Evolutionary conservation across 352 stramenopile species (phyloP).

Genomic region (Phytophthora citrophthora): DNA sequence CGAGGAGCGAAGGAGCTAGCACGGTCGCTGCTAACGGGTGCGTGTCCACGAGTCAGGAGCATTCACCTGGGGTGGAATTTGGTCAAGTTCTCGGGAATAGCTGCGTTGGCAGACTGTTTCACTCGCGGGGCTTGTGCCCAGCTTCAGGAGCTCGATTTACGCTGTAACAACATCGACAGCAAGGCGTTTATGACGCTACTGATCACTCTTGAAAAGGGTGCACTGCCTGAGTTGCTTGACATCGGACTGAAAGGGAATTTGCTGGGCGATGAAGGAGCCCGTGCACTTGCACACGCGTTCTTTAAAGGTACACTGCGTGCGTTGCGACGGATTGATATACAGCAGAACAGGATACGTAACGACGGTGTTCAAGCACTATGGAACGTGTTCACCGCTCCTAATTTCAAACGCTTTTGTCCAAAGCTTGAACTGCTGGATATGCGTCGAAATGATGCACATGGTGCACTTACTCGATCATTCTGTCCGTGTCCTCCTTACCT

Average conservation of each 20-base stretch:
- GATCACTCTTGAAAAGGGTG: slow-evolving; percentile 50
- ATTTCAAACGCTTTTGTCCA: slow-evolving; percentile 54
- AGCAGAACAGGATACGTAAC: slow-evolving; percentile 73
- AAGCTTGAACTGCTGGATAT: slow-evolving; percentile 73
- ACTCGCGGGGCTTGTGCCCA: slow-evolving; percentile 57
- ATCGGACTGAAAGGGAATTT: slow-evolving; percentile 65
- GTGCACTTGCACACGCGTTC: slow-evolving; percentile 60
- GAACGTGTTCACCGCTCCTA: slow-evolving; percentile 70
- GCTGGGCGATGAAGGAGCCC: slow-evolving; percentile 64
- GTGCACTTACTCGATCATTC: slow-evolving; percentile 55
- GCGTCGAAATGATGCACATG: slow-evolving; percentile 63
- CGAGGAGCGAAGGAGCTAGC: slow-evolving; percentile 61
- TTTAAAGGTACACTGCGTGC: slow-evolving; percentile 52
- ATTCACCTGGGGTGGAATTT: slow-evolving; percentile 75
- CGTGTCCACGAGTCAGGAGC: slow-evolving; percentile 61
- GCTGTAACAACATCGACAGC: slow-evolving; percentile 67
- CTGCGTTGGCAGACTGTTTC: slow-evolving; percentile 61
- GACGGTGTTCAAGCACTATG: slow-evolving; percentile 64
- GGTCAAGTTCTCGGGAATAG: slow-evolving; percentile 62
- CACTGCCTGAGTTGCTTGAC: slow-evolving; percentile 56
- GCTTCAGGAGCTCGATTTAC: slow-evolving; percentile 65
- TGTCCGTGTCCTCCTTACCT: slow-evolving; percentile 60
- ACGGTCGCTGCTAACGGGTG: slow-evolving; percentile 65
- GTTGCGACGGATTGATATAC: slow-evolving; percentile 57
- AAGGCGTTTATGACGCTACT: slow-evolving; percentile 47